Conservation (phyloP, 2,329 filamentous ascomycete genomes). For the Gaeumannomyces tritici region DNA sequence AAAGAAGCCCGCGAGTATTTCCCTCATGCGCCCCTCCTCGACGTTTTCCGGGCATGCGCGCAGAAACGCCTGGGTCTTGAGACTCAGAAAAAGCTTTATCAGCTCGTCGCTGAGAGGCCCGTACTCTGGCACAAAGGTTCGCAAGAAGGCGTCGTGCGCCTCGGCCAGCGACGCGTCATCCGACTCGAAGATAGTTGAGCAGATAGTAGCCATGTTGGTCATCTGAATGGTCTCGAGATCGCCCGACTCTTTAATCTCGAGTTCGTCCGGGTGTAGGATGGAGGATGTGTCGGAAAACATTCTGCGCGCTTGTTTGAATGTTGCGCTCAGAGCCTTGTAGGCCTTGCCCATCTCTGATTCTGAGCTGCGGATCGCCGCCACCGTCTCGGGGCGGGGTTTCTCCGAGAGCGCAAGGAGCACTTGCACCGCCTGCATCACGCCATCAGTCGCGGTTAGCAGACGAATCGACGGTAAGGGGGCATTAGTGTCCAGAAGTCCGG, state of each 20-base stretch:
- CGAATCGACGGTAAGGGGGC: not conserved
- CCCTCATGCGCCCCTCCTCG: slow-evolving; percentile 39
- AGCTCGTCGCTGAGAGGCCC: slow-evolving; percentile 29
- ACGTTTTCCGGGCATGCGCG: slow-evolving; percentile 38
- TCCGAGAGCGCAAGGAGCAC: slow-evolving; percentile 25
- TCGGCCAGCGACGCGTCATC: slow-evolving; percentile 28
- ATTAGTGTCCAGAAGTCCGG: not conserved
- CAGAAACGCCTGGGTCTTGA: slow-evolving; percentile 43
- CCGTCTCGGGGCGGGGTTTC: slow-evolving; percentile 18
- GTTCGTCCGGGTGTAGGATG: slow-evolving; percentile 23
- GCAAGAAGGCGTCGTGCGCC: slow-evolving; percentile 34
- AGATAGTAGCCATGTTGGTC: slow-evolving; percentile 38
- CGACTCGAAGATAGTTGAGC: slow-evolving; percentile 27
- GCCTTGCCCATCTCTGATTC: slow-evolving; percentile 22
- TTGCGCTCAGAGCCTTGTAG: slow-evolving; percentile 21
- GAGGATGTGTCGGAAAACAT: slow-evolving; percentile 22
- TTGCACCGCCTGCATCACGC: slow-evolving; percentile 20
- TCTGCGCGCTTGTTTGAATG: slow-evolving; percentile 21
- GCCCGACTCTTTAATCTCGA: slow-evolving; percentile 26
- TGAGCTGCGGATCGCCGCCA: slow-evolving; percentile 17
- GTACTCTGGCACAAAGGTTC: slow-evolving; percentile 28
- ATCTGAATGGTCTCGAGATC: slow-evolving; percentile 32
- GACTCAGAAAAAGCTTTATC: slow-evolving; percentile 32
- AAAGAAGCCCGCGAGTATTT: slow-evolving; percentile 46
- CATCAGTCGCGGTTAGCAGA: slow-evolving; percentile 1